Conservation (phyloP, 805 yeast species). For the Blastobotrys parvus region DNA sequence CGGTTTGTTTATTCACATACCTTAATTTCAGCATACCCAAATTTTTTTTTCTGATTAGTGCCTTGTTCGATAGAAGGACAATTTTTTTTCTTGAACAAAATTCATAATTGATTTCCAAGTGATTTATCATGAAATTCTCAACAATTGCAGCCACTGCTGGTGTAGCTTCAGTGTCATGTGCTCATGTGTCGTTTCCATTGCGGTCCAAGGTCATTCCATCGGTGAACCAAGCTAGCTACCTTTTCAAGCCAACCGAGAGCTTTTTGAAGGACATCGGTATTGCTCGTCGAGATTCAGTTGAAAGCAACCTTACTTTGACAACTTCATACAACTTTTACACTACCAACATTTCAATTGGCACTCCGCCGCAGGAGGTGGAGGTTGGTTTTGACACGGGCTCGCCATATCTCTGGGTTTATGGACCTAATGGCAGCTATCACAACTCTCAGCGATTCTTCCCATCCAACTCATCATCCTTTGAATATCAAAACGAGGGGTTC, state of each 20-base stretch:
- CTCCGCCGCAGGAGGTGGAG: constrained; percentile 35
- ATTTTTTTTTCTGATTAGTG: no score
- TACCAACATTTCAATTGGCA: constrained; percentile 31
- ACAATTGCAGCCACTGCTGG: background rate
- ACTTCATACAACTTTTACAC: constrained; percentile 30
- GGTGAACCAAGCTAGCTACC: background rate
- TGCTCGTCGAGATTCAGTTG: background rate
- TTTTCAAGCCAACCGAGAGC: background rate
- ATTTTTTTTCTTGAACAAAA: no score
- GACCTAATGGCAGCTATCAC: constrained; percentile 25
- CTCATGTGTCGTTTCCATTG: background rate
- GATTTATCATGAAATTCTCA: no score
- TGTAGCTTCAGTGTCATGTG: background rate
- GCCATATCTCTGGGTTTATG: constrained; percentile 41
- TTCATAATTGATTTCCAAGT: no score
- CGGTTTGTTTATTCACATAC: no score
- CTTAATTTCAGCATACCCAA: no score
- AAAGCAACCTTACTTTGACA: constrained; percentile 17
- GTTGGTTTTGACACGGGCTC: constrained; percentile 44
- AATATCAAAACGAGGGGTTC: constrained; percentile 29
- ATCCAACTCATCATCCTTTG: constrained; percentile 25
- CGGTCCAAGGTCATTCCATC: background rate
- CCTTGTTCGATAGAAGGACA: no score
- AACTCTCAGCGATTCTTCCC: constrained; percentile 23
- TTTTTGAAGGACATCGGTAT: background rate